These are phyloP conservation scores for Pseudonectria buxi DNA, from an alignment of 2,329 filamentous ascomycete species.

Conservation along the genomic window DNA sequence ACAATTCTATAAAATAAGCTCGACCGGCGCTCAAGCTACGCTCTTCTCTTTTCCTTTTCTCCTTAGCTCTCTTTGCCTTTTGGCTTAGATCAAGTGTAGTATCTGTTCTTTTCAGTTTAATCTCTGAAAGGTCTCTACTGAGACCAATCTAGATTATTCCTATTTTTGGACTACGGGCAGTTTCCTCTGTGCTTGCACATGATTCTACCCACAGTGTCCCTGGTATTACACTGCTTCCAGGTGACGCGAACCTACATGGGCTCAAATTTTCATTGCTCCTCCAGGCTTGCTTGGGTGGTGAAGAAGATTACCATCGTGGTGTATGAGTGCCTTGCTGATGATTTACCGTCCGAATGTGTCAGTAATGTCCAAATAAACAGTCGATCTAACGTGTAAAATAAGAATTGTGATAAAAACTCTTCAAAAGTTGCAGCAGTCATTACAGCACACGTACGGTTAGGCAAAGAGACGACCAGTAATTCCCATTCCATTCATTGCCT, in stretches of 20 bases:
- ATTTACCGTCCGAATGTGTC: no score
- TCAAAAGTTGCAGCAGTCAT: not conserved
- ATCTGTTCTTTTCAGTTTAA: slow-evolving; percentile 97
- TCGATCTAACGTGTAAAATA: no score
- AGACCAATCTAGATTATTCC: slow-evolving; percentile 71
- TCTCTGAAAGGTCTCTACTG: slow-evolving; percentile 77
- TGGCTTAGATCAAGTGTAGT: slow-evolving; percentile 90
- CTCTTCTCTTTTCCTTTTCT: slow-evolving; percentile 26
- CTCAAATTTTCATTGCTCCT: slow-evolving; percentile 33
- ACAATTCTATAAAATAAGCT: slow-evolving; percentile 20
- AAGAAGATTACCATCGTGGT: slow-evolving; percentile 38
- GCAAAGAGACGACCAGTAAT: no score
- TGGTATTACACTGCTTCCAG: slow-evolving; percentile 41
- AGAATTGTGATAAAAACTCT: no score
- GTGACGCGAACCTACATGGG: slow-evolving; percentile 32
- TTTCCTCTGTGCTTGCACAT: slow-evolving; percentile 37
- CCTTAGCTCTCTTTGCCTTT: slow-evolving; percentile 42
- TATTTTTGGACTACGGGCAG: slow-evolving; percentile 44
- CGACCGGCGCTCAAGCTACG: slow-evolving; percentile 7
- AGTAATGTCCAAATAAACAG: no score
- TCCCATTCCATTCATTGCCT: no score
- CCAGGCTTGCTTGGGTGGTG: slow-evolving; percentile 31
- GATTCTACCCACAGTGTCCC: slow-evolving; percentile 35
- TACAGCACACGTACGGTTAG: no score
- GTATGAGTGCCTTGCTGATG: not conserved